Conservation (phyloP, 2,329 filamentous ascomycete genomes). For the Ascomycota sp. region DNA sequence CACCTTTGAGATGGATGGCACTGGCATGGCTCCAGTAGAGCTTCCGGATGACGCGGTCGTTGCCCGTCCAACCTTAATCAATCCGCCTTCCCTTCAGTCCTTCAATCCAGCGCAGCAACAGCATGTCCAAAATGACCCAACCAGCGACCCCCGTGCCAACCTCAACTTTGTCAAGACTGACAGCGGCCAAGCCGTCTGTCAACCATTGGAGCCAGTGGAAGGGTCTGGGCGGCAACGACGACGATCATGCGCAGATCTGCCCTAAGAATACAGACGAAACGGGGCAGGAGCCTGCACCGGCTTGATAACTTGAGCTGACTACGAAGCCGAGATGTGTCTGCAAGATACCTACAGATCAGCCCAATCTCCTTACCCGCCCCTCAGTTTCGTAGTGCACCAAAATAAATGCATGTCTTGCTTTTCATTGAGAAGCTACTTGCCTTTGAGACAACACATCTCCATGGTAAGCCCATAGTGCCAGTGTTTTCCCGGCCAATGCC, state of each 20-base stretch:
- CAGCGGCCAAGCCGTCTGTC: constrained; percentile 10
- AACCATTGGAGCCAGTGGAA: constrained; percentile 17
- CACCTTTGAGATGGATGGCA: constrained; percentile 19
- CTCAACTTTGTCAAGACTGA: constrained; percentile 13
- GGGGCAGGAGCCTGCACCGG: no score
- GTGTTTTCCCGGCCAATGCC: no score
- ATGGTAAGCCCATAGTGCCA: no score
- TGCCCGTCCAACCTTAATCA: not conserved
- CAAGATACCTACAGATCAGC: no score
- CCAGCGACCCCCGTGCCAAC: constrained; percentile 13
- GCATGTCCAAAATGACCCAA: constrained; percentile 3
- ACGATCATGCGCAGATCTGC: not conserved
- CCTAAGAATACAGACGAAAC: no score
- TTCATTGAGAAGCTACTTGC: no score
- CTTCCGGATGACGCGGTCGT: constrained; percentile 10
- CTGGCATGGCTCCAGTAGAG: constrained; percentile 11
- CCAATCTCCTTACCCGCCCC: no score
- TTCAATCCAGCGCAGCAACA: not conserved
- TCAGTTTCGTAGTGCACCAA: no score
- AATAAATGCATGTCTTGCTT: no score
- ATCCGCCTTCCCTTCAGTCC: not conserved
- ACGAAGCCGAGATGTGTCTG: no score
- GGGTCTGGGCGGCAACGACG: not conserved
- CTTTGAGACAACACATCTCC: no score
- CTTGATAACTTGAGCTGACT: no score